Conservation (phyloP, 1,139 yeast genomes). For the Kurtzmaniella quercitrusa region DNA sequence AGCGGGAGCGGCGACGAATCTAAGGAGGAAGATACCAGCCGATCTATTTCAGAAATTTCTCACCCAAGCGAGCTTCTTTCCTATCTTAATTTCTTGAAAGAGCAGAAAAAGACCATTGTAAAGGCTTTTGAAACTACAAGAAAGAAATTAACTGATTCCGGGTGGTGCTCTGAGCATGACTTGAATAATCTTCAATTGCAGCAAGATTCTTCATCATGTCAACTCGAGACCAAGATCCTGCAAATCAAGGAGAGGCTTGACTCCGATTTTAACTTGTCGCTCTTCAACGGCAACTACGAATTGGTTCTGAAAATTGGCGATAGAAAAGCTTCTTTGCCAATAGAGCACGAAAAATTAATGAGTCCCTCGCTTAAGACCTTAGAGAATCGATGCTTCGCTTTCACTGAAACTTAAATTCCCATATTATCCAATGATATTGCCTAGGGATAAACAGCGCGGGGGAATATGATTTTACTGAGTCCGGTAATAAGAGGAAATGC, state of each 20-base stretch:
- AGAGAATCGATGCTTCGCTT: slow-evolving; percentile 8
- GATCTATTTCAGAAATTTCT: slow-evolving; percentile 23
- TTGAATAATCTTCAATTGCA: slow-evolving; percentile 39
- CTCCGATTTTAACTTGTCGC: slow-evolving; percentile 22
- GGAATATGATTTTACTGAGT: too few species aligned
- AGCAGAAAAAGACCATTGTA: slow-evolving; percentile 28
- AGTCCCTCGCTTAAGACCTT: slow-evolving; percentile 8
- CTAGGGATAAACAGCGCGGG: too few species aligned
- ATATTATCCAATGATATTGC: too few species aligned
- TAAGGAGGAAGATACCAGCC: slow-evolving; percentile 4
- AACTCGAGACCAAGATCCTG: slow-evolving; percentile 30
- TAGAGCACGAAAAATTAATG: not conserved
- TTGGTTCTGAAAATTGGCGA: slow-evolving; percentile 1
- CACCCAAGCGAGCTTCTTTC: slow-evolving; percentile 30
- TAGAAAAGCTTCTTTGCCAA: not conserved
- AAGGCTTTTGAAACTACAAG: slow-evolving; percentile 37
- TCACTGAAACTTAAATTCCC: slow-evolving; percentile 3
- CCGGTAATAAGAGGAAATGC: too few species aligned
- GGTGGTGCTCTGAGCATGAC: slow-evolving; percentile 46
- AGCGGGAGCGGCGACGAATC: slow-evolving; percentile 3
- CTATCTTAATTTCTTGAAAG: slow-evolving; percentile 27
- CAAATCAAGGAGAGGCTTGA: slow-evolving; percentile 31
- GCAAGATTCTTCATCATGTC: slow-evolving; percentile 27
- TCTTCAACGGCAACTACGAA: slow-evolving; percentile 11
- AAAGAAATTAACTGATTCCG: slow-evolving; percentile 31